A percentile compares a stretch with the other conserved stretches of the same genome.
Conservation (phyloP, 2,329 filamentous ascomycete species). For the Geosmithia morbida region DNA sequence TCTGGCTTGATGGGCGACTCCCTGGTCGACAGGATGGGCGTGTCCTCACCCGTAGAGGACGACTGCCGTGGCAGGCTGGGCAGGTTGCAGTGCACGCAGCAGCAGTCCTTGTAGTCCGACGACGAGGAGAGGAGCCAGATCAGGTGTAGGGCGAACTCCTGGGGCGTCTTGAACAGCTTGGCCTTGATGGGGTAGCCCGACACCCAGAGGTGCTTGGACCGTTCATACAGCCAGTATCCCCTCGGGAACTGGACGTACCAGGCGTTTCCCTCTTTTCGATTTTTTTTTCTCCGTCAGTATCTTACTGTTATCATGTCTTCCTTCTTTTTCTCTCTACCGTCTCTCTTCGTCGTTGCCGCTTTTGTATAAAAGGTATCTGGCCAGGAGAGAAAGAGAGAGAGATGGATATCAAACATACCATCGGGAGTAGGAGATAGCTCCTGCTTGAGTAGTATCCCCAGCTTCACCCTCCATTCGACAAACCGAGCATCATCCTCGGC, state of each 20-base stretch:
- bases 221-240: slow-evolving; percentile 32
- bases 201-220: slow-evolving; percentile 32
- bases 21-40: slow-evolving; percentile 6
- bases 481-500: slow-evolving; percentile 27
- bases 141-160: slow-evolving; percentile 36
- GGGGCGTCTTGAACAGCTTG: slow-evolving; percentile 35
- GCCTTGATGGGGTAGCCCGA: slow-evolving; percentile 32
- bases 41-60: slow-evolving; percentile 11
- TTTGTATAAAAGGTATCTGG: too few relatives aligned
- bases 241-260: slow-evolving; percentile 29
- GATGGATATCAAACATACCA: slow-evolving; percentile 11
- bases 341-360: neutral
- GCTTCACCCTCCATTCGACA: slow-evolving; percentile 28
- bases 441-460: slow-evolving; percentile 29
- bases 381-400: too few relatives aligned
- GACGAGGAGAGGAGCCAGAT: slow-evolving; percentile 36
- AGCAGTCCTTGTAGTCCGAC: slow-evolving; percentile 31
- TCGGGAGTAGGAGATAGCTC: slow-evolving; percentile 25
- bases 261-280: slow-evolving; percentile 21
- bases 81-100: slow-evolving; percentile 32
- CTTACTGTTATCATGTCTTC: neutral
- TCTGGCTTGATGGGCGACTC: slow-evolving; percentile 5
- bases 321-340: neutral
- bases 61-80: slow-evolving; percentile 11
- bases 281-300: neutral